Conservation (phyloP, 1,284 basidiomycete genomes). For the Ganoderma lucidum region DNA sequence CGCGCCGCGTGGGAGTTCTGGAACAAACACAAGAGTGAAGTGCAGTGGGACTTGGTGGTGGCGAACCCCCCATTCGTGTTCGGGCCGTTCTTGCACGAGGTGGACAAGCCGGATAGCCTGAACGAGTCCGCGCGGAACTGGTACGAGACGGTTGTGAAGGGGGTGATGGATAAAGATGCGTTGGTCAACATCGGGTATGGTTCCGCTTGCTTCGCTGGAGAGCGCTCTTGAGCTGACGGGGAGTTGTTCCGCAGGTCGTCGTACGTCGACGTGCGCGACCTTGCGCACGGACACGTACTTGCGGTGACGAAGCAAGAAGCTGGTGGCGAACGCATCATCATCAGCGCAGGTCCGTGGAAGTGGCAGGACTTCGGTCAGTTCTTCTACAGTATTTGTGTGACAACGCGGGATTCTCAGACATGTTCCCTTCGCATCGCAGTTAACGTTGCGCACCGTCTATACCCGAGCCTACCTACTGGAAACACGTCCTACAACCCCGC, state of each 20-base stretch:
- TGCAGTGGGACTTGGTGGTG: slow-evolving; percentile 60
- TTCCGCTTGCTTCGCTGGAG: neutral
- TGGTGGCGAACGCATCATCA: slow-evolving; percentile 64
- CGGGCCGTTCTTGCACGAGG: slow-evolving; percentile 59
- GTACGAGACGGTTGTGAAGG: slow-evolving; percentile 43
- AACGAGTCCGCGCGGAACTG: slow-evolving; percentile 57
- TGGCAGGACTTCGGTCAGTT: slow-evolving; percentile 36
- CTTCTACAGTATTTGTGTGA: neutral
- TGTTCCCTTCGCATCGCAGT: slow-evolving; percentile 13
- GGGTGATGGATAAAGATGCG: slow-evolving; percentile 28
- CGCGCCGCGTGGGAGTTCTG: slow-evolving; percentile 65
- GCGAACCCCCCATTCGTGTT: slow-evolving; percentile 64
- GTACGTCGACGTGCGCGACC: slow-evolving; percentile 69
- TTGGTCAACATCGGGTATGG: slow-evolving; percentile 25
- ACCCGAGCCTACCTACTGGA: slow-evolving; percentile 17
- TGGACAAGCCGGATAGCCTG: slow-evolving; percentile 53
- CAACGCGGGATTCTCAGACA: no score
- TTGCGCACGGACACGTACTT: slow-evolving; percentile 63
- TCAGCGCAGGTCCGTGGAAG: slow-evolving; percentile 38
- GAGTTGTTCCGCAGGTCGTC: slow-evolving; percentile 12
- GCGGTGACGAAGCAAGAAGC: slow-evolving; percentile 56
- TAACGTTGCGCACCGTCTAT: slow-evolving; percentile 20
- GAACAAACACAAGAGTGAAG: slow-evolving; percentile 55
- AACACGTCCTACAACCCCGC: slow-evolving; percentile 28
- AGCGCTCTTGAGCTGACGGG: neutral